Evolutionary conservation across 306 rosid species (phyloP).

Genomic region (Lathyrus aphaca): DNA sequence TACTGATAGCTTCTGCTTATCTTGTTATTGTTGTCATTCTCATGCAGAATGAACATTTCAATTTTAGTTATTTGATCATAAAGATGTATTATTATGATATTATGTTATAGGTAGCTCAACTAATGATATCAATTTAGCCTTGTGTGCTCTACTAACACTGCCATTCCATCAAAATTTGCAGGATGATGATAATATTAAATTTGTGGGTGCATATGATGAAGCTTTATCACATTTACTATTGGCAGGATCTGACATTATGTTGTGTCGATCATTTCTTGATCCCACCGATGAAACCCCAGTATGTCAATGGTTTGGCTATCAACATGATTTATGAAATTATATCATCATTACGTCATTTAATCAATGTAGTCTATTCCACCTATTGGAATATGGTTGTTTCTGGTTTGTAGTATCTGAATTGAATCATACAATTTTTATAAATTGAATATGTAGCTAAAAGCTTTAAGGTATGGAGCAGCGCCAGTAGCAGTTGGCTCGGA

Average conservation of each 20-base stretch:
- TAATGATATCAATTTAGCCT: constrained; percentile 2
- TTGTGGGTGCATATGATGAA: constrained; percentile 56
- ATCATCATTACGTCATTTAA: neutral
- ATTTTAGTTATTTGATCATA: neutral
- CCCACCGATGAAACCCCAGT: constrained; percentile 71
- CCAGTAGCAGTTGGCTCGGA: constrained; percentile 55
- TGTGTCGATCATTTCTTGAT: constrained; percentile 77
- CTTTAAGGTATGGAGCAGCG: constrained; percentile 83
- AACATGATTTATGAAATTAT: neutral
- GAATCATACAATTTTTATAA: neutral
- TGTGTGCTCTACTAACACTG: constrained; percentile 18
- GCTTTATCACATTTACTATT: constrained; percentile 61
- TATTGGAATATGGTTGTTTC: neutral
- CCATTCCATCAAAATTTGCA: constrained; percentile 45
- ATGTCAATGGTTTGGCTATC: constrained; percentile 31
- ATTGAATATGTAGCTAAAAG: constrained; percentile 63
- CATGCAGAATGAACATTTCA: constrained; percentile 25
- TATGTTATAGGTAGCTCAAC: constrained; percentile 3
- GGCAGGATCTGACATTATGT: constrained; percentile 80
- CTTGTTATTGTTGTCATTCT: constrained; percentile 16
- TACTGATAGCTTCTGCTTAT: constrained; percentile 27
- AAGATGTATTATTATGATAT: neutral
- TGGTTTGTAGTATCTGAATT: neutral
- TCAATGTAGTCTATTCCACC: no score
- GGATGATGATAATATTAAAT: constrained; percentile 51